These are phyloP conservation scores for Coelastrella sp. DNA, from an alignment of 139 green algal genomes.

Conservation along the genomic window DNA sequence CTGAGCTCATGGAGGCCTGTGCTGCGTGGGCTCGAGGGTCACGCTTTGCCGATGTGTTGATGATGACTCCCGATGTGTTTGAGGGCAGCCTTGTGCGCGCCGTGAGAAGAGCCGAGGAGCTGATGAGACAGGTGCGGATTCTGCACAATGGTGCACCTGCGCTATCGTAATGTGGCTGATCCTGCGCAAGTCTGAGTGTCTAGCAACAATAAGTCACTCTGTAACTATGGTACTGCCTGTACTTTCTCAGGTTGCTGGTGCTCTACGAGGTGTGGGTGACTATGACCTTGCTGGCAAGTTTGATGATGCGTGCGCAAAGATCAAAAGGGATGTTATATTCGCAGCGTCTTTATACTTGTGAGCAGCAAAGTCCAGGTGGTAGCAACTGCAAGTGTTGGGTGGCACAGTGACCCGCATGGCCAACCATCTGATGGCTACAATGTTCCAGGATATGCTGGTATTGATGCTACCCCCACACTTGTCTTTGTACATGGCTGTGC, in stretches of 20 bases:
- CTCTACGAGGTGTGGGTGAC: slow-evolving; percentile 80
- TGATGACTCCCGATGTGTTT: slow-evolving; percentile 69
- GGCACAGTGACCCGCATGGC: too few relatives aligned
- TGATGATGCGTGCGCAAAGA: slow-evolving; percentile 64
- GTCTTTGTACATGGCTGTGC: too few relatives aligned
- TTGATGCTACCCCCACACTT: too few relatives aligned
- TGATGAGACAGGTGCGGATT: slow-evolving; percentile 74
- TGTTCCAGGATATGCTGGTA: too few relatives aligned
- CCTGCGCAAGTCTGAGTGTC: not conserved
- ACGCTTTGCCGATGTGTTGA: slow-evolving; percentile 71
- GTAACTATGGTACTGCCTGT: not conserved
- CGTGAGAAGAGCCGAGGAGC: slow-evolving; percentile 83
- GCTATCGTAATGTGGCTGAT: not conserved
- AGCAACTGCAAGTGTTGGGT: not conserved
- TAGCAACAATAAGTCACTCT: not conserved
- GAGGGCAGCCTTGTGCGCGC: slow-evolving; percentile 85
- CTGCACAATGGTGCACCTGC: too few relatives aligned
- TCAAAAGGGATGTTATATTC: slow-evolving; percentile 94
- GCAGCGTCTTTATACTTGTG: slow-evolving; percentile 92
- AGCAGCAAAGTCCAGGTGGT: not conserved
- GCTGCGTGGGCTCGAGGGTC: slow-evolving; percentile 73
- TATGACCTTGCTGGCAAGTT: slow-evolving; percentile 81
- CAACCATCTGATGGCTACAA: too few relatives aligned
- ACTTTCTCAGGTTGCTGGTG: slow-evolving; percentile 74
- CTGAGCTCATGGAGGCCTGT: slow-evolving; percentile 81